These are phyloP conservation scores for Buddleja alternifolia DNA, from an alignment of 257 asterid species.

Conservation along the genomic window DNA sequence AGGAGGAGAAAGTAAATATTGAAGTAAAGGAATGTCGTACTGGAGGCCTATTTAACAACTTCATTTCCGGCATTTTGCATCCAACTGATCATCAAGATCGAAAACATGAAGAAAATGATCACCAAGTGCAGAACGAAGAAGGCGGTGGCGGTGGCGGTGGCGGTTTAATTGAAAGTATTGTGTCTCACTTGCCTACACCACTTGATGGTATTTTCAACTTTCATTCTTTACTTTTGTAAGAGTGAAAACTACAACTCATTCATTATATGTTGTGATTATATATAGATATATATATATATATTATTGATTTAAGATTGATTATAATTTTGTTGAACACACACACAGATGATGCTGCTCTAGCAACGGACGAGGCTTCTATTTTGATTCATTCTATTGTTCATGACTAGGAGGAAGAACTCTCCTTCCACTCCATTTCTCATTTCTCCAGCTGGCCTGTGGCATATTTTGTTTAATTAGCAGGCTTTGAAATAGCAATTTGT, in stretches of 20 bases:
- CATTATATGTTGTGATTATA: too few relatives aligned
- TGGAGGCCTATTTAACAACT: conserved; percentile 46
- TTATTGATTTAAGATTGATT: too few relatives aligned
- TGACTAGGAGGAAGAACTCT: conserved; percentile 39
- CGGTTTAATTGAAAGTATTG: conserved; percentile 41
- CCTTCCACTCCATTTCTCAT: not conserved
- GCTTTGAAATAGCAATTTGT: too few relatives aligned
- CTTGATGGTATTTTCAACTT: conserved; percentile 37
- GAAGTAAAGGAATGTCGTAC: too few relatives aligned
- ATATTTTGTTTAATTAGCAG: too few relatives aligned
- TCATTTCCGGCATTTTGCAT: conserved; percentile 47
- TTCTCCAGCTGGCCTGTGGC: too few relatives aligned
- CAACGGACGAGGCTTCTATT: conserved; percentile 73
- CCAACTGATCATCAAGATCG: conserved; percentile 24
- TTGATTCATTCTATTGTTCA: conserved; percentile 74
- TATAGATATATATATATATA: too few relatives aligned
- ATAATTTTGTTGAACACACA: conserved; percentile 35
- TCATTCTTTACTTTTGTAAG: not conserved
- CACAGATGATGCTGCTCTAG: conserved; percentile 53
- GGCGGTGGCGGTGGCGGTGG: conserved; percentile 28
- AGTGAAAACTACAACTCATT: too few relatives aligned
- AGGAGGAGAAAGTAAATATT: not conserved
- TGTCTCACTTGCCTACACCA: conserved; percentile 55
- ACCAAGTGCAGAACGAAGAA: not conserved
- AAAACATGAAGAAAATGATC: not conserved